Base-by-base conservation (phyloP, 169 alveolate genomes). In the Eimeria necatrix region DNA sequence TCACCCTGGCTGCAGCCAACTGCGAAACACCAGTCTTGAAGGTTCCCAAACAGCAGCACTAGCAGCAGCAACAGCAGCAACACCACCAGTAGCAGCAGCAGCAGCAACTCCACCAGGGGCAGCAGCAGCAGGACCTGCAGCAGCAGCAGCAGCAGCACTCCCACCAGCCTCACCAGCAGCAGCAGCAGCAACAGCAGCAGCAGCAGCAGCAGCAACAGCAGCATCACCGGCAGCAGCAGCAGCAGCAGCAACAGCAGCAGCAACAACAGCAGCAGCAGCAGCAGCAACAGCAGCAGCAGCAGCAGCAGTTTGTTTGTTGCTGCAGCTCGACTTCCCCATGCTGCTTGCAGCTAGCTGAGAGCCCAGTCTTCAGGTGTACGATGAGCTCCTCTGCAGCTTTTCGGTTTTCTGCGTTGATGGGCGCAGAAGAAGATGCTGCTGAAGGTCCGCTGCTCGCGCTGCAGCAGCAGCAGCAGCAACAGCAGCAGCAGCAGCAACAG, bases 401-500 rank as follows among this genome's bases (percentile, higher is more conserved):
- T 56, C 20, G 68, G 68, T 18, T 56, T 10, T 18, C 12, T 10
- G 20, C 68, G 68, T 2, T 56, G 68, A 18, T 56, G 68, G 68
- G 22, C 2, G 22, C 68, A 18, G 68, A 18, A 56, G 20, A 14
- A 56, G 22, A 56, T 56, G 12, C 20, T 14, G 20, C 12, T 10
- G 20, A 76, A 64, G 20, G n/a, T 8, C 85, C 32, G 32, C 85
- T 16, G 60, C n/a, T 26, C 24, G 26, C 32, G 85, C 85, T 26
- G 60, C 85, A 74, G 60, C 52, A 10, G 59, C 52, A 26, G 60
- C 85, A 4, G 56, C 60, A 74, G 52, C 24, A 26, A 2, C 83
- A 71, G 83, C 51, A 7, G 60, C 59, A 0, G 59, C 85, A 74
- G 85, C 85, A 26, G 52, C 85, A 41, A 60, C 48, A 41, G n/a